A percentile compares a stretch with the other conserved stretches of the same genome.
Conservation (phyloP, 768 basidiomycete species). For the Kwoniella dendrophila region DNA sequence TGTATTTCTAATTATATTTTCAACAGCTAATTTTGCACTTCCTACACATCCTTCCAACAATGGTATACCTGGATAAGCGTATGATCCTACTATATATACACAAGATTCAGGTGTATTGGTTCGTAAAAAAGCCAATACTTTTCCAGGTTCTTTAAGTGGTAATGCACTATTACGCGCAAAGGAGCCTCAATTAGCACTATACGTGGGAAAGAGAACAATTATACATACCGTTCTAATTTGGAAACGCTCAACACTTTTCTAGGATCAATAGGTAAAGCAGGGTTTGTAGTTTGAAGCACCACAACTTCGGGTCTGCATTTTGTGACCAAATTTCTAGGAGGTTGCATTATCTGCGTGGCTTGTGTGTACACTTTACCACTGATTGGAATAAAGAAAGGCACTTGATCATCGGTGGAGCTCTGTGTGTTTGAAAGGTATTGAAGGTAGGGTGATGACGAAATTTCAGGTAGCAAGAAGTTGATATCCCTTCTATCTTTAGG, state of each 20-base stretch:
- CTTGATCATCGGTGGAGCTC: neutral
- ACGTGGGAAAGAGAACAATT: slow-evolving; percentile 58
- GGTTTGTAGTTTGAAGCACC: slow-evolving; percentile 74
- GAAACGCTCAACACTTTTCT: slow-evolving; percentile 64
- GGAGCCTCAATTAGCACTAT: slow-evolving; percentile 37
- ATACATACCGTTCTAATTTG: slow-evolving; percentile 68
- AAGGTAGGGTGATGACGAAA: slow-evolving; percentile 16
- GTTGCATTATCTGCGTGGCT: slow-evolving; percentile 66
- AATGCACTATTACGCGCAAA: slow-evolving; percentile 59
- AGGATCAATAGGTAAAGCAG: slow-evolving; percentile 62
- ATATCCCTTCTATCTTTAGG: slow-evolving; percentile 65
- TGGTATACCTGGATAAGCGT: slow-evolving; percentile 72
- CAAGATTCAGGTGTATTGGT: slow-evolving; percentile 55
- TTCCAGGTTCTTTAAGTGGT: slow-evolving; percentile 42
- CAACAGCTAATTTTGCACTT: slow-evolving; percentile 66
- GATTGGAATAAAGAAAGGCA: slow-evolving; percentile 32
- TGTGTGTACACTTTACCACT: slow-evolving; percentile 61
- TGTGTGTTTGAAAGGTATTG: slow-evolving; percentile 26
- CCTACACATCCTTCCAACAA: slow-evolving; percentile 77
- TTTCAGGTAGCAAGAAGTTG: slow-evolving; percentile 62
- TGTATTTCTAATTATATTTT: slow-evolving; percentile 21
- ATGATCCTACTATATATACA: slow-evolving; percentile 73
- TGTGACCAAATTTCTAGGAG: neutral
- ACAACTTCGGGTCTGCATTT: slow-evolving; percentile 30
- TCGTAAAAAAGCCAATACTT: neutral